These are phyloP conservation scores for Didymella exigua DNA, from an alignment of 2,329 filamentous ascomycete species.

Conservation along the genomic window DNA sequence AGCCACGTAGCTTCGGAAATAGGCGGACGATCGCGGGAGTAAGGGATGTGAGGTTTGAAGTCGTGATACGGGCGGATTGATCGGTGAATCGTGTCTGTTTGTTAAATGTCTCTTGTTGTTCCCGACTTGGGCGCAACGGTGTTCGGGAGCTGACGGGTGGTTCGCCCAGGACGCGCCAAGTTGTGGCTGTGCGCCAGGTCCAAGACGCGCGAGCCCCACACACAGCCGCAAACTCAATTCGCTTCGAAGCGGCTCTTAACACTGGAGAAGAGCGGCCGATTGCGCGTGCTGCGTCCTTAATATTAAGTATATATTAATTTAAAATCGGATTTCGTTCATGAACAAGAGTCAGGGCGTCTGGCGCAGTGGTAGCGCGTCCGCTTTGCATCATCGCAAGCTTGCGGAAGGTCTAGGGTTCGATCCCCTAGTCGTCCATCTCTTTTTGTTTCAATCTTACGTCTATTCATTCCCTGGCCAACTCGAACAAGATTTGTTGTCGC, in stretches of 20 bases:
- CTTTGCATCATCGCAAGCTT: conserved; percentile 36
- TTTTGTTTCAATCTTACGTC: no score
- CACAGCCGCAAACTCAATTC: no score
- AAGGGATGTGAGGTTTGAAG: background rate
- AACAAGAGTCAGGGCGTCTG: background rate
- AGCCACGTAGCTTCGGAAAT: conserved; percentile 2
- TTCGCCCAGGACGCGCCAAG: conserved; percentile 15
- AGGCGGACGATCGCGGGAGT: background rate
- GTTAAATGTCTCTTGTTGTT: conserved; percentile 10
- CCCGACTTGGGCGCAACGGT: conserved; percentile 13
- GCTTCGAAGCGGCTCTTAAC: no score
- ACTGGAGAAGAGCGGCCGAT: no score
- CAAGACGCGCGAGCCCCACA: background rate
- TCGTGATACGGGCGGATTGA: conserved; percentile 1
- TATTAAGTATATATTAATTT: no score
- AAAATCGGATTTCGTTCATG: no score
- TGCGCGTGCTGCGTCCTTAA: no score
- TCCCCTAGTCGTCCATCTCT: conserved; percentile 31
- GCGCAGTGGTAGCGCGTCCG: conserved; percentile 44
- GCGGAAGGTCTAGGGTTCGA: conserved; percentile 42
- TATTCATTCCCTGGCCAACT: no score
- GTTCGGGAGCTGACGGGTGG: conserved; percentile 20
- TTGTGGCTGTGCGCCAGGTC: conserved; percentile 10
- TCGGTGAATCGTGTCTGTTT: conserved; percentile 1
- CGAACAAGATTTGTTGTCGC: no score